These are phyloP conservation scores for Dissophora ornata DNA, from an alignment of 192 early-diverging fungal genomes.

Conservation along the genomic window DNA sequence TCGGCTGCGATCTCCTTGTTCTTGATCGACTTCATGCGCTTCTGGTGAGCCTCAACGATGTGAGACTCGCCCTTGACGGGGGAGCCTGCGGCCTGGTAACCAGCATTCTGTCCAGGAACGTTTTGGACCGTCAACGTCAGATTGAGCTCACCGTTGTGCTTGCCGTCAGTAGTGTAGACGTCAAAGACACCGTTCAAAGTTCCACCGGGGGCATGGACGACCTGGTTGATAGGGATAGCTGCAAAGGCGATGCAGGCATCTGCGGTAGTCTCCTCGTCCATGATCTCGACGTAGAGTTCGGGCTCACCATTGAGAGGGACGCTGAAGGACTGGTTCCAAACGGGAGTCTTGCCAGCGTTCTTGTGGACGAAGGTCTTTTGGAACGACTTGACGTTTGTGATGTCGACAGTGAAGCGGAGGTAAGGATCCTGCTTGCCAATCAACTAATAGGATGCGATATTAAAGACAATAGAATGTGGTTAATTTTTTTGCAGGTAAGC, in stretches of 20 bases:
- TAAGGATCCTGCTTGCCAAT: conserved; percentile 67
- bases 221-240: conserved; percentile 63
- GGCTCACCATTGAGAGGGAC: conserved; percentile 55
- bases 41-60: conserved; percentile 52
- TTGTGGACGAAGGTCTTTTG: conserved; percentile 63
- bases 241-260: conserved; percentile 60
- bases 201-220: conserved; percentile 55
- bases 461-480: not conserved
- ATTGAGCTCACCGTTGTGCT: conserved; percentile 51
- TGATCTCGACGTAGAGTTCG: conserved; percentile 59
- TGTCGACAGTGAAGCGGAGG: conserved; percentile 58
- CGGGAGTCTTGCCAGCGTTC: conserved; percentile 59
- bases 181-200: conserved; percentile 57
- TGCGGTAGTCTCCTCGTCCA: conserved; percentile 57
- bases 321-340: conserved; percentile 64
- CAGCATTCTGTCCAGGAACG: conserved; percentile 49
- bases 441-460: not conserved
- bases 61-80: conserved; percentile 50
- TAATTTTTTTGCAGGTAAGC: too few species aligned
- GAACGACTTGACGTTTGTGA: conserved; percentile 56
- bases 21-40: conserved; percentile 53
- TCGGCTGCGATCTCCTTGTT: conserved; percentile 54
- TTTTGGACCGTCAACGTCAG: conserved; percentile 54
- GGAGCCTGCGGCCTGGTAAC: not conserved
- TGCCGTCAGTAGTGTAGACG: conserved; percentile 53